A percentile compares a stretch with the other conserved stretches of the same genome.
phyloP scores from a whole-genome alignment of 257 asterid genomes.

The Solanum peruvianum region DNA sequence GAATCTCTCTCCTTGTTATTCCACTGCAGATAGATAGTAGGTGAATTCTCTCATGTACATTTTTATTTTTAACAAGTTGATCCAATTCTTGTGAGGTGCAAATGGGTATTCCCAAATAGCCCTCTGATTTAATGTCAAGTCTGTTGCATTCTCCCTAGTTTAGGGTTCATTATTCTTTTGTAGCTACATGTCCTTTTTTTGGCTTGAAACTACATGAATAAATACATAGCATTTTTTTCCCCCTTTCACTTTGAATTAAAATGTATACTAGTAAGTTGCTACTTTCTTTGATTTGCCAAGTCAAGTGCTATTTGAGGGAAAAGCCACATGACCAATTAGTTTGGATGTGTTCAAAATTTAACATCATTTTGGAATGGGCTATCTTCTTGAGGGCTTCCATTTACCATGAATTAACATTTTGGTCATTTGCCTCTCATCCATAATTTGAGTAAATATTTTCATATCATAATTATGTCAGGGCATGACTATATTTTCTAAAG shows the following conservation, averaged over 20 bases:
- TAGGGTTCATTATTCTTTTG: slow-evolving; percentile 27
- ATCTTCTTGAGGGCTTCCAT: neutral
- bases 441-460: neutral
- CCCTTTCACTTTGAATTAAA: neutral
- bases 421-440: neutral
- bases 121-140: slow-evolving; percentile 20
- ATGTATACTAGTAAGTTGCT: neutral
- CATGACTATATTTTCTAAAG: neutral
- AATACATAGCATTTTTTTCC: neutral
- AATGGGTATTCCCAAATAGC: slow-evolving; percentile 18
- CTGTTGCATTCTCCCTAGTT: slow-evolving; percentile 33
- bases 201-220: slow-evolving; percentile 31
- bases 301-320: neutral
- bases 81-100: slow-evolving; percentile 20
- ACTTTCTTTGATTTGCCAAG: neutral
- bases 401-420: neutral
- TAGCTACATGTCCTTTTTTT: slow-evolving; percentile 21
- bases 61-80: slow-evolving; percentile 14
- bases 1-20: slow-evolving; percentile 30
- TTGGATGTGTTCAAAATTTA: too few species aligned
- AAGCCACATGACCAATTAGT: neutral
- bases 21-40: slow-evolving; percentile 22
- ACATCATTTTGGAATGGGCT: neutral
- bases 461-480: neutral
- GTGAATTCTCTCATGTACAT: slow-evolving; percentile 34